phyloP scores from a whole-genome alignment of 306 rosid genomes.

The Crotalaria pallida region DNA sequence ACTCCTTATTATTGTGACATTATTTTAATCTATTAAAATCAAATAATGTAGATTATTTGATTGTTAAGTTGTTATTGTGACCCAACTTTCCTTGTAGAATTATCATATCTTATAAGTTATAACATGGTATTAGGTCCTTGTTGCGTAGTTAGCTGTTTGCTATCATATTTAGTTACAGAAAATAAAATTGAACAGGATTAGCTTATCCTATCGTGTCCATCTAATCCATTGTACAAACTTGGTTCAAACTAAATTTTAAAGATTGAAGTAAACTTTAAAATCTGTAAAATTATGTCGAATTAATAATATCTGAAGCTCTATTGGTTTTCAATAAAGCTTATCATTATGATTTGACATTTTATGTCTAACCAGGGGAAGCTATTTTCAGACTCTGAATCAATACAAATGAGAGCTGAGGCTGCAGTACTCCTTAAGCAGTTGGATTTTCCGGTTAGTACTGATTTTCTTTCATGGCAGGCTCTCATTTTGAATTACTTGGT shows the following conservation, averaged over 20 bases:
- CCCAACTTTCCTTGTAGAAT: background rate
- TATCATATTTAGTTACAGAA: background rate
- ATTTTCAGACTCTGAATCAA: conserved; percentile 86
- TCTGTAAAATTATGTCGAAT: conserved; percentile 2
- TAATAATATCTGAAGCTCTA: background rate
- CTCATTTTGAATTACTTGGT: background rate
- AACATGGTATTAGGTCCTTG: background rate
- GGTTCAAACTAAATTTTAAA: background rate
- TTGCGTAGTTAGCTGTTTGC: background rate
- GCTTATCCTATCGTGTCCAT: background rate
- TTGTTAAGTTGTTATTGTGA: conserved; percentile 6
- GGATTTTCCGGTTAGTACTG: conserved; percentile 71
- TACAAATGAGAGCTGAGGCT: conserved; percentile 93
- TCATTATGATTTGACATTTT: conserved; percentile 27
- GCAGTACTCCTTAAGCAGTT: conserved; percentile 92
- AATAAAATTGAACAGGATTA: conserved; percentile 1
- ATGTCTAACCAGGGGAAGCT: conserved; percentile 66
- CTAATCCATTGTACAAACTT: background rate
- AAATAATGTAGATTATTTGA: background rate
- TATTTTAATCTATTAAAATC: background rate
- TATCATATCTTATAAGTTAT: conserved; percentile 3
- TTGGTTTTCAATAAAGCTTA: background rate
- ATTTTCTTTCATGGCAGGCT: background rate
- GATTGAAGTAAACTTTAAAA: background rate
- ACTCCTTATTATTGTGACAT: background rate